Evolutionary conservation across 345 rosid genomes (phyloP), one percentile per base, ranked within the genome.

Genomic region (Heritiera littoralis): DNA sequence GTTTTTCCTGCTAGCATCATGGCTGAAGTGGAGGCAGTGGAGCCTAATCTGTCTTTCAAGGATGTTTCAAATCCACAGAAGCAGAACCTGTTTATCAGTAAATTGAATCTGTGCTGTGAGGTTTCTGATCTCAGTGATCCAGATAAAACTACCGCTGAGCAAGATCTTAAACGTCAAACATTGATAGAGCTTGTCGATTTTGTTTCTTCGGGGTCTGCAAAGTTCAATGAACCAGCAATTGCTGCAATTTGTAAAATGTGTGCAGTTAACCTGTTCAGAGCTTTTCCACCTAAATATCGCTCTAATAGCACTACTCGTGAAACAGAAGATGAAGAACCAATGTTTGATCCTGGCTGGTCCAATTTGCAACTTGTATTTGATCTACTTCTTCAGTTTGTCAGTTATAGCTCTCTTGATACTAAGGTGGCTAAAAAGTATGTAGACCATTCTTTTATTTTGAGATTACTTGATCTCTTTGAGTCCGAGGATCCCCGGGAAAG

Each of bases 401-500:
- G 88, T 82, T 84, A 80, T 72, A 80, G 54, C 71, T 86, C 89
- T 51, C 90, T 90, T 15, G 93, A 92, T 81, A 86, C 86, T 23
- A 92, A 92, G 87, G 88, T 89, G 40, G 89, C 93, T 56, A 92
- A 89, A 77, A 92, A 92, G 83, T 84, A 88, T 52, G 78, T 90
- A n/a, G 92, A 92, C 74, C 92, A 89, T 80, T 84, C 89, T 43
- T 92, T 90, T 77, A 59, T 92, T 20, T 70, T 79, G 80, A 86
- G 82, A 86, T 74, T 92, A 80, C 94, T 92, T 40, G 93, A 92
- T 40, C 92, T 92, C 78, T 92, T 92, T 20, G 97, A 90, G 73
- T 92, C 97, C 5, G 97, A 89, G 78, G 97, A 92, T 72, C 97
- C 94, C 7, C 84, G 97, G 80, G 97, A 92, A 78, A 88, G 93